These are phyloP conservation scores for Suillus lakei DNA, from an alignment of 768 basidiomycete species.

Conservation along the genomic window DNA sequence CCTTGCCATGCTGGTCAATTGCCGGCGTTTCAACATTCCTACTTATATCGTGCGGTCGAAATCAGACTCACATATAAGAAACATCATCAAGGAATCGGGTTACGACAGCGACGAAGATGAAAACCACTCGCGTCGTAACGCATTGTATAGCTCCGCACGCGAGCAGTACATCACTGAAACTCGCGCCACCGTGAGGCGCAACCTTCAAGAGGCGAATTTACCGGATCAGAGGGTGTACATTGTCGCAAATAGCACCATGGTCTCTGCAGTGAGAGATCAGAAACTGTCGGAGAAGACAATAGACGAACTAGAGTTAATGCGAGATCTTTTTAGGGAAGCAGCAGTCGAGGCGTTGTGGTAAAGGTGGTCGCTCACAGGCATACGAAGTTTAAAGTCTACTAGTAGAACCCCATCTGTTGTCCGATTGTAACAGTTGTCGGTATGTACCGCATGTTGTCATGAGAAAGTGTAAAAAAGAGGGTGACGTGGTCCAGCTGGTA, in stretches of 20 bases:
- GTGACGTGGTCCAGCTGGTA: conserved; percentile 40
- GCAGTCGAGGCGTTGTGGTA: conserved; percentile 12
- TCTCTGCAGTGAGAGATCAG: conserved; percentile 13
- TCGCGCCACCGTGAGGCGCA: conserved; percentile 16
- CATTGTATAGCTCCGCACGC: conserved; percentile 19
- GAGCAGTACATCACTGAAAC: conserved; percentile 26
- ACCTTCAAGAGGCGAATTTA: conserved; percentile 20
- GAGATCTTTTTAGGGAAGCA: conserved; percentile 18
- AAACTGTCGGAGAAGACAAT: conserved; percentile 18
- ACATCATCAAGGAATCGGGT: conserved; percentile 16
- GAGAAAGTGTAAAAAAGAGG: background rate
- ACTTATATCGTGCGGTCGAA: conserved; percentile 24
- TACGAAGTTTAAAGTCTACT: background rate
- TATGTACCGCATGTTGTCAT: background rate
- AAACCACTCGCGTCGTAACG: conserved; percentile 5
- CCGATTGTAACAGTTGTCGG: background rate
- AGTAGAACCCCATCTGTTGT: background rate
- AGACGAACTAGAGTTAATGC: conserved; percentile 22
- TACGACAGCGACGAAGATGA: conserved; percentile 23
- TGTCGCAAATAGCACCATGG: conserved; percentile 21
- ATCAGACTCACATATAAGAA: conserved; percentile 21
- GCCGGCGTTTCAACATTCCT: conserved; percentile 18
- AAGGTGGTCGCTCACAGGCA: background rate
- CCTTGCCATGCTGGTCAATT: conserved; percentile 20
- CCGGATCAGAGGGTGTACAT: conserved; percentile 27